A percentile compares a stretch with the other conserved stretches of the same genome.
Conservation (phyloP, 345 rosid species). For the Hypericum perforatum region DNA sequence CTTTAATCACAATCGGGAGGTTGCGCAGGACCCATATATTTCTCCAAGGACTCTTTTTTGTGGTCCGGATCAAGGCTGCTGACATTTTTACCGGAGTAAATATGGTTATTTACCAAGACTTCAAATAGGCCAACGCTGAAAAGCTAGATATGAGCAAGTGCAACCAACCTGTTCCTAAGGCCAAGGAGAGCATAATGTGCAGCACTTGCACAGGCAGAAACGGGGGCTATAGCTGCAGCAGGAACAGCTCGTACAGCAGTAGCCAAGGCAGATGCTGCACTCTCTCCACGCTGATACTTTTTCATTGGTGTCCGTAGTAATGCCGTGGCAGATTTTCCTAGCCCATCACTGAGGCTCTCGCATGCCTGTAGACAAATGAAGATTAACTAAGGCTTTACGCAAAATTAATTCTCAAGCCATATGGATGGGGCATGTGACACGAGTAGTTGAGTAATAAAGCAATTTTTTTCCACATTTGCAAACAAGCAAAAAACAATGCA, state of each 20-base stretch:
- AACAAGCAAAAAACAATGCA: slow-evolving; percentile 1
- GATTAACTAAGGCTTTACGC: slow-evolving; percentile 10
- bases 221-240: slow-evolving; percentile 87
- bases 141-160: neutral
- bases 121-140: neutral
- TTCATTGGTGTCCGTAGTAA: slow-evolving; percentile 71
- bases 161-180: slow-evolving; percentile 70
- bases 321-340: slow-evolving; percentile 86
- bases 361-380: slow-evolving; percentile 48
- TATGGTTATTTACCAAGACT: neutral
- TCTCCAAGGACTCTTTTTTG: slow-evolving; percentile 96
- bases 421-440: no score
- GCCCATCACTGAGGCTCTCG: slow-evolving; percentile 72
- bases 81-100: slow-evolving; percentile 14
- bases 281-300: slow-evolving; percentile 72
- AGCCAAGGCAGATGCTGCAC: slow-evolving; percentile 74
- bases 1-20: slow-evolving; percentile 25
- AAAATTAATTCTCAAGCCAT: no score
- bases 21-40: slow-evolving; percentile 65
- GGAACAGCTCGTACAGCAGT: slow-evolving; percentile 77
- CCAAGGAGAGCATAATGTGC: slow-evolving; percentile 79
- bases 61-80: slow-evolving; percentile 94
- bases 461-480: neutral
- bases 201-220: slow-evolving; percentile 79
- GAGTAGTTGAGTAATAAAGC: neutral